These are phyloP conservation scores for Penicillium janthinellum DNA, from an alignment of 2,329 filamentous ascomycete genomes.

Conservation along the genomic window DNA sequence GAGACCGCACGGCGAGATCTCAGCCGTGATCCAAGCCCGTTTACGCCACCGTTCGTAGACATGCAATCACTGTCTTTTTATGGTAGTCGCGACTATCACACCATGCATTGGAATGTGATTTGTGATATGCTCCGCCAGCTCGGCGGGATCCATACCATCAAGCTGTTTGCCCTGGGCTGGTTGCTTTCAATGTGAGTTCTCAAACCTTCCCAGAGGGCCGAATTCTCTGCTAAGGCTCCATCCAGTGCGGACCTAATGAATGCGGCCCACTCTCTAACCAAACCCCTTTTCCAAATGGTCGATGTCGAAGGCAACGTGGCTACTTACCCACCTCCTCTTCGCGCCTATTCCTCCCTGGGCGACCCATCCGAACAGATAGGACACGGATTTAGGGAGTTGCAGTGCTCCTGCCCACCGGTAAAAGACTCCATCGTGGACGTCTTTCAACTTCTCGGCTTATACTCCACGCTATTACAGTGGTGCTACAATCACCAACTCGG, in stretches of 20 bases:
- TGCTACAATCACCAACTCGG: not conserved
- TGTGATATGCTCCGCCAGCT: not conserved
- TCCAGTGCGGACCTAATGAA: slow-evolving; percentile 1
- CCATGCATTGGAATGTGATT: slow-evolving; percentile 2
- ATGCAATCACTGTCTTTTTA: slow-evolving; percentile 5
- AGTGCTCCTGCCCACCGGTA: not conserved
- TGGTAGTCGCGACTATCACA: not conserved
- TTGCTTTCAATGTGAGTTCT: slow-evolving; percentile 2
- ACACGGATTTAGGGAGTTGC: not conserved
- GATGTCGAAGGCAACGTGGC: not conserved
- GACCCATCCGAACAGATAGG: not conserved
- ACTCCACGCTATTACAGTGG: slow-evolving; percentile 1
- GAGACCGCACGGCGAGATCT: slow-evolving; percentile 2
- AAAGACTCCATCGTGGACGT: slow-evolving; percentile 1
- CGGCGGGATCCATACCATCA: not conserved
- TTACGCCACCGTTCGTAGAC: not conserved
- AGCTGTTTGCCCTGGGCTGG: slow-evolving; percentile 1
- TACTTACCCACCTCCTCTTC: not conserved
- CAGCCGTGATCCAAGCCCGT: slow-evolving; percentile 2
- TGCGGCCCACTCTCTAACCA: slow-evolving; percentile 1
- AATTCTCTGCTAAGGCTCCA: not conserved
- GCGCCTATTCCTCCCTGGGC: not conserved
- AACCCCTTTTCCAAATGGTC: slow-evolving; percentile 3
- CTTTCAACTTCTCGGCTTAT: not conserved
- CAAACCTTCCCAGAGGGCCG: not conserved